Evolutionary conservation across 176 grass and related monocot species (phyloP).

Genomic region (Puya raimondii): DNA sequence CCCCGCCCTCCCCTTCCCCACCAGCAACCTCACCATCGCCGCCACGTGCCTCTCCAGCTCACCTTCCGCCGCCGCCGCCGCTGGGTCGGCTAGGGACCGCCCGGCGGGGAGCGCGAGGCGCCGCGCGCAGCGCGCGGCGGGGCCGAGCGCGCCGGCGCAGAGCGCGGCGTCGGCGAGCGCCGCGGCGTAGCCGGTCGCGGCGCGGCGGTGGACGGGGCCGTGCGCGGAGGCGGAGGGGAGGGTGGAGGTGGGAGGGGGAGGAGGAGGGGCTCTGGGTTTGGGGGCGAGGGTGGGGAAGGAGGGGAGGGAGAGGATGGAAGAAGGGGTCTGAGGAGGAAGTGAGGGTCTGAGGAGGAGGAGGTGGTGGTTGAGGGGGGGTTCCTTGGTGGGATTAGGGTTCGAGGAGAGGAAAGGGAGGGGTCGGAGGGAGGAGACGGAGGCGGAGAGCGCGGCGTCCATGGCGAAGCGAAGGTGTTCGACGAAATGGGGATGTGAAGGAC

Average conservation of each 20-base stretch:
- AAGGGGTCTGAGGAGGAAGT: background rate
- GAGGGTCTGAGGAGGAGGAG: conserved; percentile 20
- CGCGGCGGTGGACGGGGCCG: conserved; percentile 13
- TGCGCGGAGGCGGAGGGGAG: background rate
- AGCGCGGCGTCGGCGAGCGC: conserved; percentile 28
- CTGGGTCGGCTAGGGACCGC: background rate
- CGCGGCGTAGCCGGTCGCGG: conserved; percentile 39
- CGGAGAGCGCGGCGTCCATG: too few relatives aligned
- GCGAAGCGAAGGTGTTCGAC: too few relatives aligned
- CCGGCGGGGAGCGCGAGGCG: conserved; percentile 12
- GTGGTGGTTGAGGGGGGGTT: background rate
- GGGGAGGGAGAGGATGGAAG: conserved; percentile 5
- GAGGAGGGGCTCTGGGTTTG: conserved; percentile 8
- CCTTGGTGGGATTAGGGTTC: background rate
- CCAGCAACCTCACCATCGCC: conserved; percentile 28
- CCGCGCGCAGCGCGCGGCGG: conserved; percentile 14
- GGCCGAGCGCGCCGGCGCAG: conserved; percentile 14
- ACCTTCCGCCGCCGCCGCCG: conserved; percentile 10
- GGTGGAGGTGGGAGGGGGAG: background rate
- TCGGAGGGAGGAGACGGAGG: too few relatives aligned
- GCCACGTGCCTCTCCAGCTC: conserved; percentile 26
- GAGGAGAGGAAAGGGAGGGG: too few relatives aligned
- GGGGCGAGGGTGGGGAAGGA: conserved; percentile 5
- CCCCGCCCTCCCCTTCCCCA: conserved; percentile 29
- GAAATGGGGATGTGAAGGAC: too few relatives aligned